Percentiles rank a stretch among this genome's conserved stretches.
phyloP scores from a whole-genome alignment of 2,329 filamentous ascomycete genomes.

The Pseudogymnoascus sp. region DNA sequence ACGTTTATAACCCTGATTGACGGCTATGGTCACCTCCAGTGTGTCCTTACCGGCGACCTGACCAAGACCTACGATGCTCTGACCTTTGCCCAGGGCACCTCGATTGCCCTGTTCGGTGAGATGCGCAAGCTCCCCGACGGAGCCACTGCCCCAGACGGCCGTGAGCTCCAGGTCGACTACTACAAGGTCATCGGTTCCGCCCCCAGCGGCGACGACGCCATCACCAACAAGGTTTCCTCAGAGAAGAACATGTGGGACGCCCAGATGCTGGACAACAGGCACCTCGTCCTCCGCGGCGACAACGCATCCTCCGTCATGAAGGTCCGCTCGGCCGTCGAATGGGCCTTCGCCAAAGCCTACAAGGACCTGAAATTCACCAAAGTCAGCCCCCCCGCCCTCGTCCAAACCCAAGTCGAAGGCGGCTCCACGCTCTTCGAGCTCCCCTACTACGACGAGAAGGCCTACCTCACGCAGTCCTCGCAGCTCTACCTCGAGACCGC shows the following conservation, averaged over 20 bases:
- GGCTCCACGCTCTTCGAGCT: slow-evolving; percentile 86
- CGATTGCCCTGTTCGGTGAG: slow-evolving; percentile 59
- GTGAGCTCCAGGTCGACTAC: slow-evolving; percentile 65
- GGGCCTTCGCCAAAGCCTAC: slow-evolving; percentile 59
- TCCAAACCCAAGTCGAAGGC: slow-evolving; percentile 74
- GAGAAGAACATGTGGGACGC: slow-evolving; percentile 52
- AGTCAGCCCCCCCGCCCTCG: slow-evolving; percentile 65
- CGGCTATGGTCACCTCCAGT: slow-evolving; percentile 79
- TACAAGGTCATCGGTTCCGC: slow-evolving; percentile 61
- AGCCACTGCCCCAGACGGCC: slow-evolving; percentile 59
- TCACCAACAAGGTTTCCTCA: slow-evolving; percentile 61
- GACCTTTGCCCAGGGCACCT: slow-evolving; percentile 62
- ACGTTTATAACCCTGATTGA: slow-evolving; percentile 82
- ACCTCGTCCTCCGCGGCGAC: slow-evolving; percentile 63
- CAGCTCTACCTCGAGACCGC: slow-evolving; percentile 97
- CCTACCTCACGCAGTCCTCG: slow-evolving; percentile 92
- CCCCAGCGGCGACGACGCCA: slow-evolving; percentile 64
- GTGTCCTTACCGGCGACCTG: slow-evolving; percentile 68
- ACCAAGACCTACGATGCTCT: slow-evolving; percentile 68
- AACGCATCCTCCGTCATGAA: slow-evolving; percentile 61
- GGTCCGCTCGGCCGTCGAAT: slow-evolving; percentile 59
- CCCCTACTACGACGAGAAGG: slow-evolving; percentile 79
- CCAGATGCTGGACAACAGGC: slow-evolving; percentile 52
- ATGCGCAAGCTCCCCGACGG: slow-evolving; percentile 58
- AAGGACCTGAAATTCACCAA: slow-evolving; percentile 56